Evolutionary conservation across 2,329 filamentous ascomycete genomes (phyloP), one percentile per base, ranked within the genome.

Genomic region (Pseudogymnoascus sp.): DNA sequence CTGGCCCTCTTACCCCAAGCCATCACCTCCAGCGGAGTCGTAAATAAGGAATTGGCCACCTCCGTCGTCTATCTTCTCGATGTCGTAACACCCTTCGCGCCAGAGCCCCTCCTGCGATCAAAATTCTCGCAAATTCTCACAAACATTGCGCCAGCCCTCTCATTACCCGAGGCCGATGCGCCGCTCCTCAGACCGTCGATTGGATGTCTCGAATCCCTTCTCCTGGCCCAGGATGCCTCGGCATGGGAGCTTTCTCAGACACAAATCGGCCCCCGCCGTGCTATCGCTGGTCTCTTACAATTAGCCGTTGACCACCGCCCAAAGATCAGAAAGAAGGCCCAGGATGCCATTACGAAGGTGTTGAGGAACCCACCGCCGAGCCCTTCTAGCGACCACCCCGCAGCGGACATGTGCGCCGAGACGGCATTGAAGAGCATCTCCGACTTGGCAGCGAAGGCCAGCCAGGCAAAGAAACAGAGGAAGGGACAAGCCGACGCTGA

Each of bases 31-130:
- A 73, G 77, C 64, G 86, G 84, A 58, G 83, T 84, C 59, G 78
- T 88, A 60, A 92, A 92, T 71, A 89, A 89, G 72, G 90, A 95
- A 65, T 78, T 95, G 62, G 88, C 89, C 30, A 85, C 88, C 19
- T 89, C 92, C 2, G 88, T 95, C 65, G 88, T 99, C 67, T 99
- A 99, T 74, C 85, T 99, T 13, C 90, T 99, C 76, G 92, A 99
- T 74, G 79, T 95, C 66, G 83, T 96, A 67, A 94, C 91, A 13
- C 88, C 89, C 61, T 89, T 86, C 75, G 85, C 92, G 63, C 90
- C 94, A 59, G 82, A 89, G 63, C 84, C 92, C 62, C 85, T 99
- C 62, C 86, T 99, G 61, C 89, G 92, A 69, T 88, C 90, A 66
- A 96, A 97, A 74, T 99, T 99, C 76, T 88, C 89, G 26, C 89